Conservation (phyloP, 164 flowering plant species). For the Vitis labrusca region DNA sequence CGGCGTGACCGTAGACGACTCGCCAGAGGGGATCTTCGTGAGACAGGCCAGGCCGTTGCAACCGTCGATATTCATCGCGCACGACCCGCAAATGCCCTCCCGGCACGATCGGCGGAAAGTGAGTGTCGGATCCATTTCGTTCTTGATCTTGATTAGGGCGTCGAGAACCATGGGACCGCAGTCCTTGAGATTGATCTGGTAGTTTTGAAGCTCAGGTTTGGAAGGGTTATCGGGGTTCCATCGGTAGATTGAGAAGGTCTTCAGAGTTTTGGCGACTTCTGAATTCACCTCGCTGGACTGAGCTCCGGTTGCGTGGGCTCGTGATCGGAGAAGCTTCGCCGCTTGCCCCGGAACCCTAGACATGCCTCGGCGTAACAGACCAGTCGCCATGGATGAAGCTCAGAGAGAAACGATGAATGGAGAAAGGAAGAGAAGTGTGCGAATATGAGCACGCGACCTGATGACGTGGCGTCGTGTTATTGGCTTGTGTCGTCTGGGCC, state of each 20-base stretch:
- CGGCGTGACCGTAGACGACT: constrained; percentile 61
- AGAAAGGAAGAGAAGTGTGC: neutral
- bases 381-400: constrained; percentile 41
- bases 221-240: constrained; percentile 88
- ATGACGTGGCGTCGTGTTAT: no score
- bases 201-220: constrained; percentile 75
- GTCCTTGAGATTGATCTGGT: constrained; percentile 75
- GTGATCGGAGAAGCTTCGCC: constrained; percentile 21
- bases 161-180: constrained; percentile 99
- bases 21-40: constrained; percentile 60
- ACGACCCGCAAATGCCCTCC: constrained; percentile 98
- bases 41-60: constrained; percentile 93
- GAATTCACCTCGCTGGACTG: constrained; percentile 44
- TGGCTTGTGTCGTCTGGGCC: no score
- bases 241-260: constrained; percentile 91
- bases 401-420: neutral
- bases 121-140: constrained; percentile 85
- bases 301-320: constrained; percentile 43
- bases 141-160: constrained; percentile 96
- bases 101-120: constrained; percentile 97
- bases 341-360: constrained; percentile 26
- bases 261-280: constrained; percentile 22
- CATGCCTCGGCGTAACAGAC: constrained; percentile 43
- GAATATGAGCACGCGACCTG: no score
- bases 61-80: constrained; percentile 98